These are phyloP conservation scores for Saposhnikovia divaricata DNA, from an alignment of 129 eudicot species.

Conservation along the genomic window DNA sequence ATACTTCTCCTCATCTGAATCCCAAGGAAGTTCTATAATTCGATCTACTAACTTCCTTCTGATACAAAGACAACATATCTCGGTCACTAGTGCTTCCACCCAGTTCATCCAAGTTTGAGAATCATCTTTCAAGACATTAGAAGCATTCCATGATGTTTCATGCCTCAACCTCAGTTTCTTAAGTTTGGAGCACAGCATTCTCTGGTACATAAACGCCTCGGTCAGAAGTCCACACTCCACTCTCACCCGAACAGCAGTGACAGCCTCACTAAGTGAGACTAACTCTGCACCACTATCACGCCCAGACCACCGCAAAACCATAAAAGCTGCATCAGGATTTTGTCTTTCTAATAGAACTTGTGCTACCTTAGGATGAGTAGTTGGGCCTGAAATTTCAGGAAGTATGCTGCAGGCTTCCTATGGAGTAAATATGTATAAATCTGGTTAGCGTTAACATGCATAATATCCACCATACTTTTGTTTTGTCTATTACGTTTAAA, in stretches of 20 bases:
- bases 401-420: constrained; percentile 90
- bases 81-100: constrained; percentile 78
- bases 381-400: constrained; percentile 81
- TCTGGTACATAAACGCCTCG: constrained; percentile 93
- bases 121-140: constrained; percentile 30
- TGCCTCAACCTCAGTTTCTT: constrained; percentile 42
- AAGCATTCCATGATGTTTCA: constrained; percentile 17
- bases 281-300: constrained; percentile 52
- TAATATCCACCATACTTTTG: background rate
- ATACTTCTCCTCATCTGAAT: constrained; percentile 71
- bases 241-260: constrained; percentile 81
- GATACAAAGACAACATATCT: constrained; percentile 80
- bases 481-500: background rate
- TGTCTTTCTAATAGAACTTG: constrained; percentile 75
- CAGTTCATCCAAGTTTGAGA: constrained; percentile 32
- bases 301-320: constrained; percentile 90
- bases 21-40: constrained; percentile 88
- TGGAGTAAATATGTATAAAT: constrained; percentile 6
- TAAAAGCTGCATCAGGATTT: constrained; percentile 85
- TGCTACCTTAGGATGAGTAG: constrained; percentile 87
- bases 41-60: constrained; percentile 76
- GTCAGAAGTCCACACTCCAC: constrained; percentile 90
- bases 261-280: constrained; percentile 72
- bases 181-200: constrained; percentile 47
- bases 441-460: background rate